Evolutionary conservation across 495 filamentous ascomycete genomes (phyloP), one percentile per base, ranked within the genome.

Genomic region (Zalerion maritima): DNA sequence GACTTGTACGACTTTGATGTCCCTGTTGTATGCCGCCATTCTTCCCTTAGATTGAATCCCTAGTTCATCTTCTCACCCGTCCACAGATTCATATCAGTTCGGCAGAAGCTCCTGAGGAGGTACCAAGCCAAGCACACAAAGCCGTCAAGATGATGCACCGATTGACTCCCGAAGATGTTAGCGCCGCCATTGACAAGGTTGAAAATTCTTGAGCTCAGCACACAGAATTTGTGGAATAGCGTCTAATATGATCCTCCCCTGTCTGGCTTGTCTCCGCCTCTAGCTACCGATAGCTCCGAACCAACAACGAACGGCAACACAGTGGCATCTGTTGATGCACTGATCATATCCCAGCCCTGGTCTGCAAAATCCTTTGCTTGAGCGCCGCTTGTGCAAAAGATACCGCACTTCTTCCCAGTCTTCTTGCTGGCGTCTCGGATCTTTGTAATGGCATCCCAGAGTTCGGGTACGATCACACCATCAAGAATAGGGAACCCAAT

Each of bases 1-100:
- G 66, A 77, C 46, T 49, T 81, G 9, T 94, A 94, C 45, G 85
- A 91, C 14, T 87, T 91, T 46, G 85, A 94, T 45, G 78, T 82
- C 1, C 85, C 85, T 2, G 85, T 94, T 28, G 76, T 81, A 52
- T 35, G 67, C 43, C 21, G 24, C 26, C 4, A 31, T 20, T n/a
- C n/a, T n/a, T 16, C 9, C 24, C 3, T 1, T 1, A 3, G 2
- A 8, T n/a, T 13, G 11, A 20, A 13, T 28, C 25, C 17, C 2
- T 32, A 10, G 16, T 19, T 30, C 18, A 36, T 14, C 10, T 31
- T 22, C 6, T 13, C 14, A 18, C 6, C 13, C 14, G 11, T 29
- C 18, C 19, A 12, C 34, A 82, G 78, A 65, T 92, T 8, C 85
- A 92, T 46, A 55, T 72, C 31, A 63, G 55, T 51, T 63, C 58